phyloP scores from a whole-genome alignment of 495 filamentous ascomycete species.

The Penicillium ochrochloron region DNA sequence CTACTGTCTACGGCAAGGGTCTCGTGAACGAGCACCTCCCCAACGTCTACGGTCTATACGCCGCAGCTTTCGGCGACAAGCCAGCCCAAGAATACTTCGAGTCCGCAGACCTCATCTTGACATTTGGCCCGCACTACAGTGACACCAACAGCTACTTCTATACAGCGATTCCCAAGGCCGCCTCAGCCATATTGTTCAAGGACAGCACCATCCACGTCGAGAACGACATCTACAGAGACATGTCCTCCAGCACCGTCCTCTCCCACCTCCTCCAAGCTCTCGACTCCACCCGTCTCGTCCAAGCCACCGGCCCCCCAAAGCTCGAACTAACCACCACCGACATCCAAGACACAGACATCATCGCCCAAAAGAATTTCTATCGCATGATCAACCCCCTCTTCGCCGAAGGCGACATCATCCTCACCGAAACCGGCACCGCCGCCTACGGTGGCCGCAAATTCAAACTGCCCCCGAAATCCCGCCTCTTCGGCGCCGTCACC shows the following conservation, averaged over 20 bases:
- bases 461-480: conserved; percentile 34
- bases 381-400: conserved; percentile 35
- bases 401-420: conserved; percentile 42
- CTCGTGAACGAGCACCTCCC: conserved; percentile 41
- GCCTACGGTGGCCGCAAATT: conserved; percentile 38
- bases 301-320: conserved; percentile 23
- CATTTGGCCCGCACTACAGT: conserved; percentile 40
- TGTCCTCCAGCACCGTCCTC: conserved; percentile 27
- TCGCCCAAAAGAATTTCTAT: conserved; percentile 42
- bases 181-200: conserved; percentile 35
- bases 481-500: conserved; percentile 41
- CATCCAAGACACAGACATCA: conserved; percentile 23
- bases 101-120: conserved; percentile 38
- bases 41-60: conserved; percentile 45
- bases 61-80: conserved; percentile 30
- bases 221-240: conserved; percentile 32
- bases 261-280: conserved; percentile 25
- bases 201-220: conserved; percentile 37
- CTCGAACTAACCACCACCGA: conserved; percentile 14
- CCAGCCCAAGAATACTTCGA: conserved; percentile 34
- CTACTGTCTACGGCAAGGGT: conserved; percentile 42
- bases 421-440: conserved; percentile 49
- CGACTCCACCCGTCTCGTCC: conserved; percentile 25
- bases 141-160: conserved; percentile 45
- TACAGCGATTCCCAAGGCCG: conserved; percentile 33